phyloP scores from a whole-genome alignment of 306 rosid species.

The peach (Prunus persica) region DNA sequence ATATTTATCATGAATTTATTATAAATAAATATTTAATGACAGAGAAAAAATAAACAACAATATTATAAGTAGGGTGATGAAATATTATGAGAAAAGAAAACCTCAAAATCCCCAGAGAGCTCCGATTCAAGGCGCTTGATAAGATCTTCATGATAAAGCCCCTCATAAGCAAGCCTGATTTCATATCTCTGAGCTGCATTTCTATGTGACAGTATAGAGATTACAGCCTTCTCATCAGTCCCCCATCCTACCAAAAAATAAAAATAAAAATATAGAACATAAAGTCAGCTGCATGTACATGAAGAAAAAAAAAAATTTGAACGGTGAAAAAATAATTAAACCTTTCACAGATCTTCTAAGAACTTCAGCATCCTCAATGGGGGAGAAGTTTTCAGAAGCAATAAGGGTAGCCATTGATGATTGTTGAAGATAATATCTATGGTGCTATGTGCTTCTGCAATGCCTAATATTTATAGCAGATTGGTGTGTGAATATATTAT shows the following conservation, averaged over 20 bases:
- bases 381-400: slow-evolving; percentile 38
- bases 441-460: neutral
- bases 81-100: slow-evolving; percentile 1
- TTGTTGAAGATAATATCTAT: neutral
- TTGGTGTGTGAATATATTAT: neutral
- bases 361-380: slow-evolving; percentile 63
- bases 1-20: neutral
- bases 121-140: slow-evolving; percentile 85
- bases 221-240: slow-evolving; percentile 65
- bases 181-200: slow-evolving; percentile 54
- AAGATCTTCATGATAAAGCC: slow-evolving; percentile 67
- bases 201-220: slow-evolving; percentile 62
- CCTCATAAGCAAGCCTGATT: slow-evolving; percentile 66
- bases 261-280: neutral
- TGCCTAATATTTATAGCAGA: slow-evolving; percentile 4
- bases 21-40: neutral
- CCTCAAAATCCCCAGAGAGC: slow-evolving; percentile 82
- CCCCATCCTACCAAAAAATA: slow-evolving; percentile 63
- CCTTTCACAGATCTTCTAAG: slow-evolving; percentile 54
- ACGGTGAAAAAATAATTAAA: neutral
- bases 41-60: neutral
- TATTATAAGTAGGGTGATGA: neutral
- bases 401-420: slow-evolving; percentile 52
- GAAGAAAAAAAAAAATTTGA: neutral
- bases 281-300: neutral